Base-by-base conservation (phyloP, 108 stramenopile genomes). In the Pseudonitzschia pungens region DNA sequence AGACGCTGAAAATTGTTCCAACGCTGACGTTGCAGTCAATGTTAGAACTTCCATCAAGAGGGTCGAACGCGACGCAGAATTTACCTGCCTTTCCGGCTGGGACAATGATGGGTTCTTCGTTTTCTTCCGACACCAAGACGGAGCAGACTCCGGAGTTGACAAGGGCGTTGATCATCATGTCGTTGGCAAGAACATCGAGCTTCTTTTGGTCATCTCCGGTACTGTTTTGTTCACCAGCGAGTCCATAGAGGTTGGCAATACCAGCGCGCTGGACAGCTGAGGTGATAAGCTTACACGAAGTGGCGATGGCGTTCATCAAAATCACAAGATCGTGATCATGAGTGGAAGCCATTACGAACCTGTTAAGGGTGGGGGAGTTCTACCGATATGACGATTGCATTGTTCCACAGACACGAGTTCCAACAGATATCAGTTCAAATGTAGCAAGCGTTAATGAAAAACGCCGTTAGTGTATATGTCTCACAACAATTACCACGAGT, bases 151-250 rank as follows among this genome's bases (percentile, higher is more conserved):
- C 94, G 45, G 87, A 92, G 77, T 89, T 80, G 68, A 92, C 84
- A 51, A 99, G 87, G 0, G 97, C 94, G 77, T 97, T 98, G 74
- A 98, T 96, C 89, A 99, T 96, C 90, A 98, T 98, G 51, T 99
- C 99, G 74, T 98, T 96, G 22, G 97, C 92, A 76, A 99, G 78
- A 32, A 99, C 91, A 80, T 99, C 98, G n/a, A 99, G 93, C 84
- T 98, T 99, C 84, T 99, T 99, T 69, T 97, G 96, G 79, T 98
- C 96, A 74, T 99, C 99, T 21, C 99, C 98, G n/a, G 97, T 97
- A 41, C 86, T 84, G 86, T 98, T 99, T 65, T 92, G 89, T 74
- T 96, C 92, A 16, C 99, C 99, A 10, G 97, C 97, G 33, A 98
- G 81, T 70, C 99, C 99, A 74, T 98, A 98, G 21, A 97, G 86